Base-by-base conservation (phyloP, 257 asterid species). In the Verbena officinalis region DNA sequence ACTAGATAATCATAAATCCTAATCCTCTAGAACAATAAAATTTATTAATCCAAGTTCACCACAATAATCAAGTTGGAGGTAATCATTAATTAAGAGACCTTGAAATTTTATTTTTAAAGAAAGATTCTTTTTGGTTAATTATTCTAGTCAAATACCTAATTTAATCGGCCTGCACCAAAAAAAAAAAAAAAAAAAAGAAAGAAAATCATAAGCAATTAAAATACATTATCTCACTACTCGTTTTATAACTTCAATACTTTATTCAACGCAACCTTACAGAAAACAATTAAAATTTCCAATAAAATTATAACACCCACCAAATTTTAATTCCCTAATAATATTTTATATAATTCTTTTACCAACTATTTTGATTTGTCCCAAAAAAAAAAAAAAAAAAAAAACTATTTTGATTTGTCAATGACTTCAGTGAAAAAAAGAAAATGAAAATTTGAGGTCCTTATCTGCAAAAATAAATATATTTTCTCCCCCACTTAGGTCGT, bases 381-480 rank as follows among this genome's bases (percentile, higher is more conserved):
- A 33, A 2, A 9, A 38, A 40, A 66, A 43, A 1, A 19, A 65
- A 19, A 12, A 9, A 22, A 22, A 13, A 34, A 33, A 3, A 61
- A 14, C 21, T 34, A 65, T 39, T 65, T 42, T 17, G 33, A 11
- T 24, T 52, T 46, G 55, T 55, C 46, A 67, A 55, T 16, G 30
- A 55, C 40, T 24, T 16, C 27, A 30, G 34, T 36, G 4, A 38
- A 40, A 66, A 43, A 1, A 19, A 65, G 12, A 12, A 9, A 22
- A 22, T 23, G 40, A 33, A 3, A 61, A 14, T 17, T 10, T 22
- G 45, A 69, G 68, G 75, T 64, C 72, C 64, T 67, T 60, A 60
- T 67, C 69, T 34, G 50, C 14, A 69, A n/a, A 21, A 59, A 52
- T 56, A 63, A 71, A 64, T 60, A 71, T 71, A 68, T 66, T 0